Percentiles rank a stretch among this genome's conserved stretches.
These are phyloP conservation scores for Microthyrium microscopicum DNA, from an alignment of 2,329 filamentous ascomycete genomes.

Conservation along the genomic window DNA sequence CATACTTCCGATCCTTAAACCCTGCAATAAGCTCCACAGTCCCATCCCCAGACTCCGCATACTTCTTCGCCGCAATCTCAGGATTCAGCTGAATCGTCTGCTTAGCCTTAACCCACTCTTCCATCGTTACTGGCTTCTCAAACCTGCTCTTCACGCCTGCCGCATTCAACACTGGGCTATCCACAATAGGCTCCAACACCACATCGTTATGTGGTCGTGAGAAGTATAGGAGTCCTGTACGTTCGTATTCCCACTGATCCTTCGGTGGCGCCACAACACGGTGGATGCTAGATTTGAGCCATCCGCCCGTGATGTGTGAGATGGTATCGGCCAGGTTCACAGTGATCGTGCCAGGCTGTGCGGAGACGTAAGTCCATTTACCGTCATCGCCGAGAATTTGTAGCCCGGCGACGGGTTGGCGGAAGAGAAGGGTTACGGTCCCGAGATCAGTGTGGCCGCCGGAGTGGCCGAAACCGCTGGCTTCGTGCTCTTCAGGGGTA, in stretches of 20 bases:
- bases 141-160: slow-evolving; percentile 14
- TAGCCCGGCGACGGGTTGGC: slow-evolving; percentile 40
- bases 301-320: slow-evolving; percentile 1
- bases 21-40: too few relatives aligned
- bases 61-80: slow-evolving; percentile 3
- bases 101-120: slow-evolving; percentile 26
- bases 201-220: slow-evolving; percentile 5
- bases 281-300: slow-evolving; percentile 1
- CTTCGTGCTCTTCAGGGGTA: too few relatives aligned
- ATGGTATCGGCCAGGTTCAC: slow-evolving; percentile 5
- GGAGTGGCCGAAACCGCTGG: too few relatives aligned
- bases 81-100: slow-evolving; percentile 14
- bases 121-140: slow-evolving; percentile 27
- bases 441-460: slow-evolving; percentile 44
- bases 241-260: background rate
- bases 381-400: slow-evolving; percentile 30
- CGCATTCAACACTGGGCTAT: slow-evolving; percentile 24
- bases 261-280: slow-evolving; percentile 6
- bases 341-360: slow-evolving; percentile 14
- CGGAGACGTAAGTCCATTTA: slow-evolving; percentile 25
- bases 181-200: slow-evolving; percentile 10
- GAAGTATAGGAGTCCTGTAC: slow-evolving; percentile 4
- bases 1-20: too few relatives aligned
- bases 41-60: too few relatives aligned
- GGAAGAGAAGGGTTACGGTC: slow-evolving; percentile 39